Base-by-base conservation (phyloP, 768 basidiomycete genomes). In the Lactarius deliciosus region DNA sequence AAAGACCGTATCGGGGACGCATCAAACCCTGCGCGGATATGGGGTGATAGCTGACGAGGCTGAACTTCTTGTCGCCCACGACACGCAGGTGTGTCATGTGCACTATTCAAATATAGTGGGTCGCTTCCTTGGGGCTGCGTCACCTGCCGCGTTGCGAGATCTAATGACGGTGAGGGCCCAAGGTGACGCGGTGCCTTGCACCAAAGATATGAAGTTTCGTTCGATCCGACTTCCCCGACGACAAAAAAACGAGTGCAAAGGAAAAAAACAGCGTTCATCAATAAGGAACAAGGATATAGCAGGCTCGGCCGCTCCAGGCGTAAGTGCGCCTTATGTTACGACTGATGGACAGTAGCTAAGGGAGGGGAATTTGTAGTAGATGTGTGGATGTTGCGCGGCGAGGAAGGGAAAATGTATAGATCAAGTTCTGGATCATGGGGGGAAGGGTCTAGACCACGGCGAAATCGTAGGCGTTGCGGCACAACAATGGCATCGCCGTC, bases 401-500 rank as follows among this genome's bases (percentile, higher is more conserved):
- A 47, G 16, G 55, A 61, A 60, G 40, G 41, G 36, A 63, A 54
- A 34, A 55, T 61, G 59, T 63, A 22, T 6, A 47, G 38, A 58
- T 38, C 30, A 22, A 63, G 68, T 66, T 67, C 68, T 68, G 68
- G 68, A 67, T 61, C 61, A 38, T 34, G 18, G 25, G 57, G 28
- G 18, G 50, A 36, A 22, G 20, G 54, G 65, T 57, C 68, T 69
- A 69, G 68, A 67, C 65, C 61, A 11, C 53, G 61, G 57, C n/a
- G 54, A 63, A 66, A 60, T 69, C 65, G 54, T 67, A 68, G 68
- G 65, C 61, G 68, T 69, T 67, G 68, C 65, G 68, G 68, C 25
- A 1, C 25, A 47, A 34, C 58, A 60, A 63, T 60, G 57, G 28
- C 25, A 62, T 53, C 41, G 56, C 64, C 41, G 38, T 57, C 59